Evolutionary conservation across 75 land plant species (phyloP).

Genomic region (Larix kaempferi): DNA sequence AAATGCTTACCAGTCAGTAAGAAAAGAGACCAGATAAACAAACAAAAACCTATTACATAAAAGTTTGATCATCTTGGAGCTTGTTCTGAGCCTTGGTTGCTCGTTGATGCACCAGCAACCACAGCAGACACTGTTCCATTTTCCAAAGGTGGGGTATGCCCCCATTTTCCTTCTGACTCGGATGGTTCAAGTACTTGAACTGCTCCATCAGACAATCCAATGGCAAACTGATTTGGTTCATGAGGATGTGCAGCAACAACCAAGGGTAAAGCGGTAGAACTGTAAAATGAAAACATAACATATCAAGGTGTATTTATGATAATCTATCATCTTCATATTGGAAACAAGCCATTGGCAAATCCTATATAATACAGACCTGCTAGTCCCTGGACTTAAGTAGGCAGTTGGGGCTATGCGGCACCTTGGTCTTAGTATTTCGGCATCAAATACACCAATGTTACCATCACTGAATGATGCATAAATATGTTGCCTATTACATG

Average conservation of each 20-base stretch:
- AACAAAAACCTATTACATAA: not conserved
- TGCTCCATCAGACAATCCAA: constrained; percentile 23
- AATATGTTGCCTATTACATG: constrained; percentile 69
- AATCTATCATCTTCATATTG: not conserved
- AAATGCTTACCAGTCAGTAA: not conserved
- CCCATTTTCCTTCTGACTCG: constrained; percentile 22
- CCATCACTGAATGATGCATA: constrained; percentile 78
- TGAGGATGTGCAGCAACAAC: constrained; percentile 19
- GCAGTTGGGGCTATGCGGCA: constrained; percentile 43
- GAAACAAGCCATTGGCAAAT: not conserved
- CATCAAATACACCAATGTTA: constrained; percentile 64
- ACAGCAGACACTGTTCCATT: not conserved
- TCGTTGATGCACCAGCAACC: constrained; percentile 4
- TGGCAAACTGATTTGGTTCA: constrained; percentile 18
- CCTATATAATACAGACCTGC: not conserved
- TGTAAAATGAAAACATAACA: not conserved
- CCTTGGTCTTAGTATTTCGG: constrained; percentile 54
- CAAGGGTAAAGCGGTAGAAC: constrained; percentile 9
- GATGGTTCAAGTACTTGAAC: constrained; percentile 21
- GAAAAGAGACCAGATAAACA: not conserved
- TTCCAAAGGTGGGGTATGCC: not conserved
- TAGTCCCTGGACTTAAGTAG: not conserved
- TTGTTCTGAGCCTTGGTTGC: constrained; percentile 6
- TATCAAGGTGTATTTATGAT: not conserved
- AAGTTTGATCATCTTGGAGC: constrained; percentile 1